Evolutionary conservation across 2,329 filamentous ascomycete species (phyloP).

Genomic region (Ophiostoma sp.): DNA sequence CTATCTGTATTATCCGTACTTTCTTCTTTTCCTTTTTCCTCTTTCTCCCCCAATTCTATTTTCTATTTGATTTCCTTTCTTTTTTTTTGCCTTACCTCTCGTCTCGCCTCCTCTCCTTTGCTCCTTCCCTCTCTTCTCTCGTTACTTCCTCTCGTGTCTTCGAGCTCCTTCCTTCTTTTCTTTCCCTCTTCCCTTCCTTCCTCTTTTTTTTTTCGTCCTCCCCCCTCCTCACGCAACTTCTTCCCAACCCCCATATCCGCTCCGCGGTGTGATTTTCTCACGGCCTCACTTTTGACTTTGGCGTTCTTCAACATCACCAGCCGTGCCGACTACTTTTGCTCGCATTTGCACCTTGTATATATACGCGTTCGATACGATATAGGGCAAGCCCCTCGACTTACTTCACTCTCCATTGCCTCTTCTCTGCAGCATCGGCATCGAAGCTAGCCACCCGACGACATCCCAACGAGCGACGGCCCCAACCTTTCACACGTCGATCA

Average conservation of each 20-base stretch:
- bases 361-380: constrained; percentile 11
- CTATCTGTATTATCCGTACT: not conserved
- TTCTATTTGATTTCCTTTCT: constrained; percentile 1
- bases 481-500: not conserved
- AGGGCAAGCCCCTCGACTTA: constrained; percentile 9
- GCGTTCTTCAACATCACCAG: not conserved
- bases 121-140: constrained; percentile 3
- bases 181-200: constrained; percentile 6
- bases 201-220: not conserved
- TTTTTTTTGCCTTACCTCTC: not conserved
- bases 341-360: not conserved
- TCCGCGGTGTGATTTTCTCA: not conserved
- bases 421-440: not conserved
- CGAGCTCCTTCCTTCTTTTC: not conserved
- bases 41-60: constrained; percentile 6
- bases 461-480: not conserved
- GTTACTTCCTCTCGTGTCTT: not conserved
- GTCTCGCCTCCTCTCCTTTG: constrained; percentile 10
- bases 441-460: constrained; percentile 3
- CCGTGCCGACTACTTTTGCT: not conserved
- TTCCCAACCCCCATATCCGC: not conserved
- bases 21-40: not conserved
- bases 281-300: constrained; percentile 1
- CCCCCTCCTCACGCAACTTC: not conserved
- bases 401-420: not conserved